Evolutionary conservation across 2,329 filamentous ascomycete genomes (phyloP), one percentile per base, ranked within the genome.

Genomic region (Colletotrichum agaves): DNA sequence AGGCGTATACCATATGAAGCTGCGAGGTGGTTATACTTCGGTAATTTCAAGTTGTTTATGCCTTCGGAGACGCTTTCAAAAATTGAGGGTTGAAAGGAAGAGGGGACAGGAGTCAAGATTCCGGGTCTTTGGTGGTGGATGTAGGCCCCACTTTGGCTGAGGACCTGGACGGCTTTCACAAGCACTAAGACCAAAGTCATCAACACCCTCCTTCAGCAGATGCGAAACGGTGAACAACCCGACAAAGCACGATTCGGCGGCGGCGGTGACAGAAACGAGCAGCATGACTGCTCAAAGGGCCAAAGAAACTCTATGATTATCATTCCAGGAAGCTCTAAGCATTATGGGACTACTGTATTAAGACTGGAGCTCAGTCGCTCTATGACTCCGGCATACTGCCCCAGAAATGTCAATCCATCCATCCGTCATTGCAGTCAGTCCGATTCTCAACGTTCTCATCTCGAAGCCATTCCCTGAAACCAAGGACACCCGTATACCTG

Each of bases 271-370:
- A 37, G 13, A 19, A 56, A 43, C 13, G 13, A 43, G 37, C 13
- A 56, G 1, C 5, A 52, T 5, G 15, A 35, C 47, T n/a, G 6
- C 15, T 17, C n/a, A 50, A 17, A 23, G 17, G 1, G 12, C 47
- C 19, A 56, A n/a, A 41, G 19, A 17, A 17, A 23, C 2, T 5
- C 5, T 35, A 31, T 31, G 7, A 27, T 56, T 12, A 37, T 37
- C 19, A 23, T 56, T 21, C 15, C 19, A 27, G 44, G 17, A 27
- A 19, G 31, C 33, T 47, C 43, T 49, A 49, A 35, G 56, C 43
- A 59, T 59, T 59, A 49, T 49, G n/a, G 53, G 43, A 47, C 55
- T 59, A 59, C 56, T 35, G 21, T n/a, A 49, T 59, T 21, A 59
- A 49, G 43, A 59, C 56, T 52, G 58, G 35, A 21, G 39, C 31